Evolutionary conservation across 371 early-diverging fungal genomes (phyloP), one percentile per base, ranked within the genome.

Genomic region (Dichotomocladium elegans): DNA sequence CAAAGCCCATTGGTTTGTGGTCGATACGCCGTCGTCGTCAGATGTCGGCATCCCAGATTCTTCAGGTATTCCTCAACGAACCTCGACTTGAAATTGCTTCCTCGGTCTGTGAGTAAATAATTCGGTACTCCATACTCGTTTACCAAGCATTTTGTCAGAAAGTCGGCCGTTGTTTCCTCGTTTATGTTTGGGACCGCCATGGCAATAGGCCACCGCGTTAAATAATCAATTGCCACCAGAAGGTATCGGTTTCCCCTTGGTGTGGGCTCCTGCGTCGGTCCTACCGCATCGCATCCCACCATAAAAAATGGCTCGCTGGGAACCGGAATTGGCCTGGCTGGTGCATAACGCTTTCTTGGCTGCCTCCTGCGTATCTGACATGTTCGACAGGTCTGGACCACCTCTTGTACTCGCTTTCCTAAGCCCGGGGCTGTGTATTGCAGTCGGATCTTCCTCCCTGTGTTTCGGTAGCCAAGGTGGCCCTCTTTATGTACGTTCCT

Each of bases 201-300:
- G 4, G 62, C 54, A 1, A 63, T 21, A 0, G n/a, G n/a, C n/a
- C n/a, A n/a, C n/a, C n/a, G n/a, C n/a, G n/a, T n/a, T n/a, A n/a
- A n/a, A n/a, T n/a, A 52, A 33, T 59, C 59, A 1, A 68, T 31
- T 14, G 41, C 62, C 11, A 59, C 59, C 0, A 68, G 29, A 0
- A 64, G 52, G 28, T 68, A 64, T 14, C 14, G 31, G 37, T 64
- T 63, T 10, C 60, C 58, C 14, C 22, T 2, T 10, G 34, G 0
- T 8, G 21, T 22, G 7, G 26, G 11, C 2, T 9, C 14, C 5
- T 17, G 24, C 0, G 63, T 11, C 6, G 68, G 63, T 4, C 63
- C 68, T 25, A 67, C 55, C 3, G 55, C 56, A 50, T 60, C 58
- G 25, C 41, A 47, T 5, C 50, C 52, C 0, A 63, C 53, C 58